These are phyloP conservation scores for Penicillium sp. DNA, from an alignment of 2,329 filamentous ascomycete genomes.

Conservation along the genomic window DNA sequence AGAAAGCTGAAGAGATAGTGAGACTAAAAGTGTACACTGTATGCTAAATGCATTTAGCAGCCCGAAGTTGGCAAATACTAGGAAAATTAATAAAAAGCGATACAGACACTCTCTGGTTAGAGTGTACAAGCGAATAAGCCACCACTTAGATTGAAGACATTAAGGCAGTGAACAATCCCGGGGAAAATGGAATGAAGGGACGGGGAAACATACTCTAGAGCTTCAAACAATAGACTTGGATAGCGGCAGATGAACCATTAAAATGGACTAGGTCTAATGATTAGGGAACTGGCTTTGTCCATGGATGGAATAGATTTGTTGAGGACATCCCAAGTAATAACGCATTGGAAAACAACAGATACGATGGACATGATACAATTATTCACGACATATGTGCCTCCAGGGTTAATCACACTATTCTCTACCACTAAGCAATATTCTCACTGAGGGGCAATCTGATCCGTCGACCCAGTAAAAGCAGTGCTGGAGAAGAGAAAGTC, in stretches of 20 bases:
- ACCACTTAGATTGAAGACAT: too few relatives aligned
- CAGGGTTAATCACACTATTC: not conserved
- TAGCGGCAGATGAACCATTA: not conserved
- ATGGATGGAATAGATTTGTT: not conserved
- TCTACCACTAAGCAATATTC: too few relatives aligned
- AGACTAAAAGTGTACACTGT: too few relatives aligned
- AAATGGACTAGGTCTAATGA: not conserved
- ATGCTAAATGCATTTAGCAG: not conserved
- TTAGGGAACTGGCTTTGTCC: too few relatives aligned
- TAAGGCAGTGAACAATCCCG: not conserved
- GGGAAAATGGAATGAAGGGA: not conserved
- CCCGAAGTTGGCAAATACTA: not conserved
- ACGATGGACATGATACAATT: not conserved
- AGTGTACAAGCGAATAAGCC: not conserved
- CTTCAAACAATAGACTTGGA: too few relatives aligned
- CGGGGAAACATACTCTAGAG: too few relatives aligned
- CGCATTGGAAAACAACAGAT: not conserved
- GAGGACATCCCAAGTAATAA: too few relatives aligned
- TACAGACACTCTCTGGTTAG: too few relatives aligned
- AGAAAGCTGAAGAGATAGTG: not conserved
- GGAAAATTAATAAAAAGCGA: not conserved
- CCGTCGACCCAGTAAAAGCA: constrained; percentile 23
- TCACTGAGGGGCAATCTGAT: constrained; percentile 7
- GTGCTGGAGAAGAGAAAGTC: constrained; percentile 37
- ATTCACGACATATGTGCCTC: not conserved